Conservation (phyloP, 768 basidiomycete species). For the Leccinum boreale region DNA sequence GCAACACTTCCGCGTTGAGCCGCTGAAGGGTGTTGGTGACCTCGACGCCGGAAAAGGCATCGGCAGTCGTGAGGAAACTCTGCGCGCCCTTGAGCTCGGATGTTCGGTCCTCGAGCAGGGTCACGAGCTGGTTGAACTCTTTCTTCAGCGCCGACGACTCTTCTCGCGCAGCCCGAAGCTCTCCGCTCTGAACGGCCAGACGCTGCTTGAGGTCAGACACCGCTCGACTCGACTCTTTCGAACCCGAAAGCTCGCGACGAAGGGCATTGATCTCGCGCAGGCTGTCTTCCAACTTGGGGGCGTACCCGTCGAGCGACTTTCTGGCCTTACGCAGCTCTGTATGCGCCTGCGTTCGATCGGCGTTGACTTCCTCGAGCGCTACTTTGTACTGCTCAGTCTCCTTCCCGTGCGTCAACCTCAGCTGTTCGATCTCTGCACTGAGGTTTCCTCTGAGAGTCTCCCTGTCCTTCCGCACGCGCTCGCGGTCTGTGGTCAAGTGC, state of each 20-base stretch:
- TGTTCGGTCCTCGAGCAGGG: conserved; percentile 39
- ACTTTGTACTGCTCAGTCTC: conserved; percentile 15
- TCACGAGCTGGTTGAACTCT: conserved; percentile 26
- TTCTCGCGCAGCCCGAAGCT: conserved; percentile 21
- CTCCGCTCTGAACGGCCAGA: conserved; percentile 19
- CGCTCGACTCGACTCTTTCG: conserved; percentile 12
- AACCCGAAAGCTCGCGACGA: conserved; percentile 10
- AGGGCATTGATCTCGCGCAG: conserved; percentile 18
- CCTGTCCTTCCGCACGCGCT: conserved; percentile 23
- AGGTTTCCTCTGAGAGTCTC: conserved; percentile 17
- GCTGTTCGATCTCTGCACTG: conserved; percentile 20
- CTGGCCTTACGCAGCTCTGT: conserved; percentile 20
- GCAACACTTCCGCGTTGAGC: conserved; percentile 47
- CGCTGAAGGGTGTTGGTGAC: conserved; percentile 34
- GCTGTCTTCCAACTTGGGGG: conserved; percentile 17
- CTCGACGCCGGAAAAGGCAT: conserved; percentile 15
- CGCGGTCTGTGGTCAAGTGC: conserved; percentile 21
- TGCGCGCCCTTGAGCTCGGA: conserved; percentile 45
- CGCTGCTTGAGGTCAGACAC: conserved; percentile 15
- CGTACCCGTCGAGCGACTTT: conserved; percentile 18
- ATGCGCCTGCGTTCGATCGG: conserved; percentile 17
- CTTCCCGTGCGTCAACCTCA: conserved; percentile 13
- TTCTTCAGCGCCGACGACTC: conserved; percentile 28
- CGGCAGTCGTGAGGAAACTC: conserved; percentile 43
- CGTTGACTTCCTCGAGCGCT: conserved; percentile 27